Conservation (phyloP, 1,284 basidiomycete genomes). For the Tylopilus sp. region DNA sequence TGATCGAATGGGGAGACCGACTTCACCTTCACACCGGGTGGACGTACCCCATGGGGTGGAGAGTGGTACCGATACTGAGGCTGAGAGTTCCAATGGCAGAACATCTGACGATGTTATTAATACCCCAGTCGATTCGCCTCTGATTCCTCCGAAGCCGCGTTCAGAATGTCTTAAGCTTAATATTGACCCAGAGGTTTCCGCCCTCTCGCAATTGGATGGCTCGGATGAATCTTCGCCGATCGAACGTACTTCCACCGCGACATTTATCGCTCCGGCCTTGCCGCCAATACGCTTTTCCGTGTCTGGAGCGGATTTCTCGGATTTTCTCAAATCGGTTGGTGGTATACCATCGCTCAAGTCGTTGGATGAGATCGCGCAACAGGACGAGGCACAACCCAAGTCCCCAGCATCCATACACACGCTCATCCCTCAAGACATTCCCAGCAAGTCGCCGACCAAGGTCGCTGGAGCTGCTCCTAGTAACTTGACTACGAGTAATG, state of each 20-base stretch:
- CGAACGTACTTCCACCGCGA: slow-evolving; percentile 63
- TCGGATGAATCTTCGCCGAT: slow-evolving; percentile 52
- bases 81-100: slow-evolving; percentile 44
- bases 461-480: background rate
- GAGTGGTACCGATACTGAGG: slow-evolving; percentile 69
- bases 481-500: background rate
- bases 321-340: slow-evolving; percentile 57
- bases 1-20: slow-evolving; percentile 37
- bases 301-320: slow-evolving; percentile 74
- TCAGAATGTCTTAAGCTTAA: slow-evolving; percentile 23
- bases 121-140: slow-evolving; percentile 33
- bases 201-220: slow-evolving; percentile 32
- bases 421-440: slow-evolving; percentile 36
- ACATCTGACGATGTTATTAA: slow-evolving; percentile 32
- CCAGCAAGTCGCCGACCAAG: slow-evolving; percentile 1
- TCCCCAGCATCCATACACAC: slow-evolving; percentile 25
- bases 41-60: slow-evolving; percentile 70
- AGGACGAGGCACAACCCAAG: slow-evolving; percentile 20
- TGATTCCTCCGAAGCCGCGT: slow-evolving; percentile 47
- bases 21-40: slow-evolving; percentile 55
- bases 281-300: slow-evolving; percentile 83
- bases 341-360: slow-evolving; percentile 42
- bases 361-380: slow-evolving; percentile 42
- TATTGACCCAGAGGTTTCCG: slow-evolving; percentile 22
- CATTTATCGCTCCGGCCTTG: slow-evolving; percentile 75